Base-by-base conservation (phyloP, 257 asterid species). In the Nyctanthes arbortristis region DNA sequence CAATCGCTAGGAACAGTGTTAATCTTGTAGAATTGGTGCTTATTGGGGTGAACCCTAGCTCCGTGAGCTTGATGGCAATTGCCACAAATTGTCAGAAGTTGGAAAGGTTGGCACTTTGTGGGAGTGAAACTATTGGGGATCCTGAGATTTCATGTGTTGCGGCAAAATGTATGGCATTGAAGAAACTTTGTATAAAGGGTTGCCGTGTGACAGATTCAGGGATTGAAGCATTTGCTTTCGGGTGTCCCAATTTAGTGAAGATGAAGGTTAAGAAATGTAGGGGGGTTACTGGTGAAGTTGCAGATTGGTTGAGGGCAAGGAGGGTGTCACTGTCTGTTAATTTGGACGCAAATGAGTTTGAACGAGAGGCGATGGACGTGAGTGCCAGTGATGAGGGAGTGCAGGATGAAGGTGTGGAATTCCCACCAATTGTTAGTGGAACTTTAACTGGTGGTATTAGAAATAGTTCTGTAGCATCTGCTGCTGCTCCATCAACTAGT, bases 81-180 rank as follows among this genome's bases (percentile, higher is more conserved):
- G 91, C 96, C 10, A 79, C 87, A 5, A 83, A 85, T 64, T 89
- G 97, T 63, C 83, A 81, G 63, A 89, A 87, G 78, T 28, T 91
- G 82, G 97, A 91, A 47, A 80, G 97, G 62, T 80, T 89, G 82
- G 97, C 97, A 0, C 88, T 91, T 22, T 91, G 97, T 74, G 97
- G 93, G 54, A 91, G 97, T n/a, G 97, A 89, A 71, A 85, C 91
- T 13, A 83, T 89, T 63, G 95, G 95, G 36, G 97, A 91, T 79
- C 72, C 84, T 12, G 97, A 91, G 82, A 81, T 91, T 70, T 79
- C 89, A 3, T 87, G 90, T 37, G 76, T 91, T 63, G 96, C 91
- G 0, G 79, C 79, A 4, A 91, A 89, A 67, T 84, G 93, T 37
- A 69, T 63, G 60, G 89, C 95, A 0, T 71, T 92, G 81, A 92